A percentile compares a stretch with the other conserved stretches of the same genome.
Evolutionary conservation across 331 rosid genomes (phyloP).

Genomic region (Quercus phellos): DNA sequence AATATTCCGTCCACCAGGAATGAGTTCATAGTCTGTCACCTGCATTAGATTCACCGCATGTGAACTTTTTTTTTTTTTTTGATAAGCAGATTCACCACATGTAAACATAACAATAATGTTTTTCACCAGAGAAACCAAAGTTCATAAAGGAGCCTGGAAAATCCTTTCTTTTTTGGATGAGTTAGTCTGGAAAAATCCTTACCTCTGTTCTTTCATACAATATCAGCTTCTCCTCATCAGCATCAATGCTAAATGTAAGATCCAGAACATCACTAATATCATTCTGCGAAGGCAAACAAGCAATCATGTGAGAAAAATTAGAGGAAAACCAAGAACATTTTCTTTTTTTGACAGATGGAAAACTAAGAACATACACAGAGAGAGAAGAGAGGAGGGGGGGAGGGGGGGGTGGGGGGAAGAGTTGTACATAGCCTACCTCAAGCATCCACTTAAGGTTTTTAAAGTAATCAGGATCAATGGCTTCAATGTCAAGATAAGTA

Average conservation of each 20-base stretch:
- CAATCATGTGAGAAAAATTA: neutral
- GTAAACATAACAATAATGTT: constrained; percentile 6
- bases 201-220: constrained; percentile 89
- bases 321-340: neutral
- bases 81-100: constrained; percentile 12
- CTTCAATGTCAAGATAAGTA: constrained; percentile 98
- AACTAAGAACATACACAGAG: neutral
- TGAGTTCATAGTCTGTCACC: constrained; percentile 97
- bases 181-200: constrained; percentile 17
- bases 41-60: constrained; percentile 31
- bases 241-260: constrained; percentile 97
- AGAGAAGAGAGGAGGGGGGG: neutral
- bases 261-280: constrained; percentile 77
- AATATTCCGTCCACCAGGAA: constrained; percentile 88
- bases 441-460: constrained; percentile 97
- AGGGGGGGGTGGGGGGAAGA: neutral
- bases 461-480: constrained; percentile 93
- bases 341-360: neutral
- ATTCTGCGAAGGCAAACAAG: constrained; percentile 50
- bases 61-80: neutral
- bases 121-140: neutral
- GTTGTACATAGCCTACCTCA: constrained; percentile 51
- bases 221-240: constrained; percentile 93
- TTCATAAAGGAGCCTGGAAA: constrained; percentile 7
- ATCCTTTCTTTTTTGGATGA: constrained; percentile 3